phyloP scores from a whole-genome alignment of 768 basidiomycete genomes.

The Tricholoma matsutake region DNA sequence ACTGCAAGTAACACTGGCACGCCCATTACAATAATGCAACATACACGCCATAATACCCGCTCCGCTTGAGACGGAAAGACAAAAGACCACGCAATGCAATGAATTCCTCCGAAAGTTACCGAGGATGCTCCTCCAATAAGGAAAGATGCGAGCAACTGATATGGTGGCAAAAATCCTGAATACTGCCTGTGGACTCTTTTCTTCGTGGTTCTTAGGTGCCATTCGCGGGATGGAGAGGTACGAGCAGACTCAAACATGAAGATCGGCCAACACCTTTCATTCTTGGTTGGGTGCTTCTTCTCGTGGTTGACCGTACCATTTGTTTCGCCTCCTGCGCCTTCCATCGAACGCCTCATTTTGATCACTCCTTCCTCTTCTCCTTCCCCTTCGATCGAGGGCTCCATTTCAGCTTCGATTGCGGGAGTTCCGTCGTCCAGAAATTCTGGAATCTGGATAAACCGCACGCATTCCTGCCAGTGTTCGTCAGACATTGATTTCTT shows the following conservation, averaged over 20 bases:
- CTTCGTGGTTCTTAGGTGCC: neutral
- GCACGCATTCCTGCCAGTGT: neutral
- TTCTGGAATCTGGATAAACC: constrained; percentile 1
- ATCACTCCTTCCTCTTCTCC: neutral
- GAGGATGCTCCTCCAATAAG: neutral
- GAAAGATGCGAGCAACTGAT: neutral
- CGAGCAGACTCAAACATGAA: neutral
- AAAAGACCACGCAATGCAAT: constrained; percentile 5
- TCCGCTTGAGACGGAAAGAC: neutral
- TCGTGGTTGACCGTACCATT: neutral
- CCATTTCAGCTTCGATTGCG: neutral
- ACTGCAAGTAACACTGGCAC: neutral
- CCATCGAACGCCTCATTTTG: neutral
- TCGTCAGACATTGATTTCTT: neutral
- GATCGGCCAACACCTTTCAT: neutral
- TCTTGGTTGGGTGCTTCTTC: neutral
- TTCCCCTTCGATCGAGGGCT: neutral
- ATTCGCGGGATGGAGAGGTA: neutral
- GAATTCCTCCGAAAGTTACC: constrained; percentile 1
- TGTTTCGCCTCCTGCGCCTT: neutral
- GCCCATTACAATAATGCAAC: neutral
- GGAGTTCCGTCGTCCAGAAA: neutral
- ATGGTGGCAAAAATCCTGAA: neutral
- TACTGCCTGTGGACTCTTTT: neutral
- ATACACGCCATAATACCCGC: neutral